Evolutionary conservation across 1,139 yeast genomes (phyloP).

Genomic region (Torulaspora globosa): DNA sequence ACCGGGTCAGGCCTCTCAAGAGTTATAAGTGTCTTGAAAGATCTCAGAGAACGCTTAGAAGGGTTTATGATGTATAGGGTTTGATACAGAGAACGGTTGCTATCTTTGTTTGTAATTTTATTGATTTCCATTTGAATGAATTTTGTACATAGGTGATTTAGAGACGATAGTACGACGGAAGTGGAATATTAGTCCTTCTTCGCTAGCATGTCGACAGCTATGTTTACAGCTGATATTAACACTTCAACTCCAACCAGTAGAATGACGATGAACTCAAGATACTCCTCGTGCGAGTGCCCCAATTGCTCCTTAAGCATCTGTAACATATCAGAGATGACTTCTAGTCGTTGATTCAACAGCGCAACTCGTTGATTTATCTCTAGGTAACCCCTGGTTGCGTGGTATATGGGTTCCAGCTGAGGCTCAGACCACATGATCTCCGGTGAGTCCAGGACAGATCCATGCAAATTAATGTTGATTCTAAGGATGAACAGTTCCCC

Average conservation of each 20-base stretch:
- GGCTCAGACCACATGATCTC: constrained; percentile 99
- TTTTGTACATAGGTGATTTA: constrained; percentile 1
- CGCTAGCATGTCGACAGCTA: constrained; percentile 43
- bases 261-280: constrained; percentile 86
- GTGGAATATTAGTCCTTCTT: constrained; percentile 17
- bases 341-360: constrained; percentile 81
- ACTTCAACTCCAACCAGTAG: constrained; percentile 92
- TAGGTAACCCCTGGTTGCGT: constrained; percentile 89
- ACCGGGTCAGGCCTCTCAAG: constrained; percentile 78
- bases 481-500: constrained; percentile 91
- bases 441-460: constrained; percentile 92
- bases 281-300: constrained; percentile 89
- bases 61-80: constrained; percentile 12
- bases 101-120: constrained; percentile 11
- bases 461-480: constrained; percentile 87
- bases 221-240: constrained; percentile 77
- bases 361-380: constrained; percentile 93
- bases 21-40: constrained; percentile 48
- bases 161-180: not conserved
- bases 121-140: constrained; percentile 7
- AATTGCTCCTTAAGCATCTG: constrained; percentile 96
- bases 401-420: constrained; percentile 92
- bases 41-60: constrained; percentile 5
- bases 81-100: constrained; percentile 7
- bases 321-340: constrained; percentile 85